Percentiles rank a stretch among this genome's conserved stretches.
Conservation (phyloP, 768 basidiomycete genomes). For the Thelephora ganbajun region DNA sequence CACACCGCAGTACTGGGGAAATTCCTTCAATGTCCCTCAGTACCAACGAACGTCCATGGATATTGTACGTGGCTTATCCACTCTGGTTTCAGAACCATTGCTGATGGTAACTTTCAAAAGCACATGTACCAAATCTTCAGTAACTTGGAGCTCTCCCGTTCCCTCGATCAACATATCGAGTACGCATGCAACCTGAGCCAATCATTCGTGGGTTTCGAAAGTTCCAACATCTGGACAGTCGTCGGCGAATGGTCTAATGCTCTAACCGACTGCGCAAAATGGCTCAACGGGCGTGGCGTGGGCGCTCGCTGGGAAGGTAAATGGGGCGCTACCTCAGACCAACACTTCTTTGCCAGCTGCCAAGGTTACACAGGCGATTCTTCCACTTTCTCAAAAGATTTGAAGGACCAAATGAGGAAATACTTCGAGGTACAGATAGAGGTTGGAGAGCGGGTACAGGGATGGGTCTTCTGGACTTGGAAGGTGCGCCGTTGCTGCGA, state of each 20-base stretch:
- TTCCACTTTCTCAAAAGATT: slow-evolving; percentile 41
- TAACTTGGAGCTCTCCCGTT: slow-evolving; percentile 34
- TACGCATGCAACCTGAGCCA: slow-evolving; percentile 41
- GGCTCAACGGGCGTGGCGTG: slow-evolving; percentile 66
- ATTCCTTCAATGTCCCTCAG: slow-evolving; percentile 38
- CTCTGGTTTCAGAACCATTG: neutral
- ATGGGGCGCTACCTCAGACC: slow-evolving; percentile 20
- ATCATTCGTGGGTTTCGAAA: slow-evolving; percentile 30
- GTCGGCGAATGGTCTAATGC: slow-evolving; percentile 74
- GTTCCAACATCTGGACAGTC: slow-evolving; percentile 55
- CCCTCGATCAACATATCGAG: slow-evolving; percentile 44
- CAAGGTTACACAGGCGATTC: slow-evolving; percentile 46
- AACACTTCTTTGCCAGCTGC: slow-evolving; percentile 46
- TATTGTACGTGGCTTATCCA: slow-evolving; percentile 24
- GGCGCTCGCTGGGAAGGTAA: slow-evolving; percentile 62
- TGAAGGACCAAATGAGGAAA: slow-evolving; percentile 49
- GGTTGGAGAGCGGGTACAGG: slow-evolving; percentile 55
- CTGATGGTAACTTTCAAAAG: slow-evolving; percentile 17
- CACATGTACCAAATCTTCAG: slow-evolving; percentile 71
- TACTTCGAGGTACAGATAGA: slow-evolving; percentile 75
- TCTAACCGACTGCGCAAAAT: slow-evolving; percentile 59
- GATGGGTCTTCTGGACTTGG: slow-evolving; percentile 75
- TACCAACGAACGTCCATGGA: slow-evolving; percentile 56
- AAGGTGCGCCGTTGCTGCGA: slow-evolving; percentile 38
- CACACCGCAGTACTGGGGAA: slow-evolving; percentile 35